Conservation (phyloP, 108 stramenopile genomes). For the Chaetoceros muelleri region DNA sequence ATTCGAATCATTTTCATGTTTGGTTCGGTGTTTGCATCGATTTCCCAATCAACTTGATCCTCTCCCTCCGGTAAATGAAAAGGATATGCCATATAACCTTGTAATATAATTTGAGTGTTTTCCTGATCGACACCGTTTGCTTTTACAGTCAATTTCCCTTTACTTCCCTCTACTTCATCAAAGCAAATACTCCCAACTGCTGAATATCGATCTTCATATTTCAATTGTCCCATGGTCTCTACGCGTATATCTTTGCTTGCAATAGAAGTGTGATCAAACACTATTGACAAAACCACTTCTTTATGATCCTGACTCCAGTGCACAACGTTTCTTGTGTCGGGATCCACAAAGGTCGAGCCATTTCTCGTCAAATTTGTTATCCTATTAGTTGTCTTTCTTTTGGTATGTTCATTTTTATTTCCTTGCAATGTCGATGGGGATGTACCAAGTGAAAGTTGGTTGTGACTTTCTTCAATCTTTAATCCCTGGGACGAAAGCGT, state of each 20-base stretch:
- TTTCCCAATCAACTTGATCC: constrained; percentile 1
- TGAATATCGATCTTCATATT: not conserved
- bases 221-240: not conserved
- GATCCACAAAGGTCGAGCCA: not conserved
- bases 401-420: too few relatives aligned
- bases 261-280: not conserved
- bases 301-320: not conserved
- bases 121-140: not conserved
- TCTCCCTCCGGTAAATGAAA: not conserved
- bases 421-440: not conserved
- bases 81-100: not conserved
- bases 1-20: constrained; percentile 6
- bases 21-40: not conserved
- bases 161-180: not conserved
- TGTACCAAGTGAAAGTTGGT: not conserved
- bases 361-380: not conserved
- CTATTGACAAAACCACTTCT: not conserved
- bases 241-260: not conserved
- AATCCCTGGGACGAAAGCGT: constrained; percentile 2
- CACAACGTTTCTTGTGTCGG: not conserved
- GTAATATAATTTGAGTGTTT: not conserved
- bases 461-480: not conserved
- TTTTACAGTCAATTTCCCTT: not conserved
- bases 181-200: not conserved
- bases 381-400: too few relatives aligned